Conservation (phyloP, 2,329 filamentous ascomycete species). For the Golovinomyces cichoracearum region DNA sequence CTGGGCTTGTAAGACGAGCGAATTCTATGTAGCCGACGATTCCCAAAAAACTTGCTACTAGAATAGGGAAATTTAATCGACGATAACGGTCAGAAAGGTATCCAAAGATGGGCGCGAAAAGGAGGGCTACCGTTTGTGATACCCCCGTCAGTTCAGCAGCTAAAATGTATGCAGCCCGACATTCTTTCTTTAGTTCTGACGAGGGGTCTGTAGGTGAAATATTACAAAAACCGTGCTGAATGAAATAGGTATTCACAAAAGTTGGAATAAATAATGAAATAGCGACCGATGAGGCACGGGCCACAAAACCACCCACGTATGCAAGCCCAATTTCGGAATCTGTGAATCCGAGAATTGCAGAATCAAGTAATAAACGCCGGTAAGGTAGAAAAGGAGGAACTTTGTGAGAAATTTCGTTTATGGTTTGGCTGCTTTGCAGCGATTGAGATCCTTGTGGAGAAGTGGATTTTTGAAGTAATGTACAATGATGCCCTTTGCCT, state of each 20-base stretch:
- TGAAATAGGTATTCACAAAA: constrained; percentile 77
- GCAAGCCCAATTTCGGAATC: constrained; percentile 61
- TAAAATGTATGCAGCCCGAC: constrained; percentile 63
- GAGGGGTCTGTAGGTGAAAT: constrained; percentile 35
- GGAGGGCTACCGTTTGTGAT: constrained; percentile 61
- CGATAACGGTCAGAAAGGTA: constrained; percentile 47
- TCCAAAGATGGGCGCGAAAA: constrained; percentile 70
- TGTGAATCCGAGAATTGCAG: constrained; percentile 43
- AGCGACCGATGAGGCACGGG: constrained; percentile 75
- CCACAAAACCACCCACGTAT: constrained; percentile 85
- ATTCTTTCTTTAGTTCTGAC: constrained; percentile 59
- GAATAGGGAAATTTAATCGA: constrained; percentile 45
- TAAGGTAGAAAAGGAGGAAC: constrained; percentile 22
- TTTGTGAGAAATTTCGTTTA: neutral
- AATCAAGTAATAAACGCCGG: constrained; percentile 31
- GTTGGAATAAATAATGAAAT: constrained; percentile 89
- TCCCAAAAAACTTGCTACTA: constrained; percentile 45
- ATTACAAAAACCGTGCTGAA: constrained; percentile 52
- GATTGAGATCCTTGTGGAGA: constrained; percentile 4
- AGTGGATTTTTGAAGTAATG: constrained; percentile 24
- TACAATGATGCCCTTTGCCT: constrained; percentile 44
- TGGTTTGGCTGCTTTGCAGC: constrained; percentile 1
- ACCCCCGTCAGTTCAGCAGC: constrained; percentile 70
- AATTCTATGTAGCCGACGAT: constrained; percentile 56
- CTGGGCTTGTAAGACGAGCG: constrained; percentile 50